phyloP scores from a whole-genome alignment of 805 yeast species.

The Zygoascus tannicola region DNA sequence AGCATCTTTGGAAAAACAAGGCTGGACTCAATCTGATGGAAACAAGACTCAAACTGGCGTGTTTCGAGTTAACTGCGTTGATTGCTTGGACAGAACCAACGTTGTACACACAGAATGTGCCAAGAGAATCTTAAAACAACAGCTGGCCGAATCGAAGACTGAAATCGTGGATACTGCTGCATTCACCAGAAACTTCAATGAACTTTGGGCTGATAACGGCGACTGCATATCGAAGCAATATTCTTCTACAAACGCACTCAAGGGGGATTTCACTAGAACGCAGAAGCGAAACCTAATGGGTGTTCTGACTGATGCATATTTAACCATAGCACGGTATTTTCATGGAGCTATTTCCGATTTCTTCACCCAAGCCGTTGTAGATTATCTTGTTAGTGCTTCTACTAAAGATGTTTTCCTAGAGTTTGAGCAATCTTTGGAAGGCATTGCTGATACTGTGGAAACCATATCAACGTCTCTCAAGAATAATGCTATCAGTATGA shows the following conservation, averaged over 20 bases:
- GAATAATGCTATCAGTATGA: slow-evolving; percentile 20
- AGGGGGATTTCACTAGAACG: slow-evolving; percentile 40
- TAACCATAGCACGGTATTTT: slow-evolving; percentile 36
- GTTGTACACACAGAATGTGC: slow-evolving; percentile 33
- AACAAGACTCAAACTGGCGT: slow-evolving; percentile 40
- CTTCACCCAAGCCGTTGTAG: slow-evolving; percentile 37
- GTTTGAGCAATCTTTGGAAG: slow-evolving; percentile 30
- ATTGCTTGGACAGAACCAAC: slow-evolving; percentile 56
- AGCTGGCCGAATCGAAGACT: slow-evolving; percentile 20
- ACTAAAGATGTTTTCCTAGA: slow-evolving; percentile 32
- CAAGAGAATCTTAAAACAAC: slow-evolving; percentile 20
- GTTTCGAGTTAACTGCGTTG: slow-evolving; percentile 53
- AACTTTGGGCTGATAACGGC: slow-evolving; percentile 61
- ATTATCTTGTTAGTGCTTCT: slow-evolving; percentile 33
- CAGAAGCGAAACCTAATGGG: slow-evolving; percentile 36
- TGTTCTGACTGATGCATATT: slow-evolving; percentile 34
- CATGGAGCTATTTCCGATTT: slow-evolving; percentile 38
- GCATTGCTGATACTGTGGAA: slow-evolving; percentile 16
- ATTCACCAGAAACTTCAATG: slow-evolving; percentile 20
- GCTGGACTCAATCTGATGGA: slow-evolving; percentile 26
- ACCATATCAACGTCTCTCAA: slow-evolving; percentile 22
- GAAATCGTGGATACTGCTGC: slow-evolving; percentile 7
- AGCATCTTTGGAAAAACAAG: slow-evolving; percentile 15
- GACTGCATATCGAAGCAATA: slow-evolving; percentile 57
- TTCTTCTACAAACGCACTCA: slow-evolving; percentile 48